Evolutionary conservation across 208 protist genomes (phyloP), one percentile per base, ranked within the genome.

Genomic region (Trypanosoma congolense): DNA sequence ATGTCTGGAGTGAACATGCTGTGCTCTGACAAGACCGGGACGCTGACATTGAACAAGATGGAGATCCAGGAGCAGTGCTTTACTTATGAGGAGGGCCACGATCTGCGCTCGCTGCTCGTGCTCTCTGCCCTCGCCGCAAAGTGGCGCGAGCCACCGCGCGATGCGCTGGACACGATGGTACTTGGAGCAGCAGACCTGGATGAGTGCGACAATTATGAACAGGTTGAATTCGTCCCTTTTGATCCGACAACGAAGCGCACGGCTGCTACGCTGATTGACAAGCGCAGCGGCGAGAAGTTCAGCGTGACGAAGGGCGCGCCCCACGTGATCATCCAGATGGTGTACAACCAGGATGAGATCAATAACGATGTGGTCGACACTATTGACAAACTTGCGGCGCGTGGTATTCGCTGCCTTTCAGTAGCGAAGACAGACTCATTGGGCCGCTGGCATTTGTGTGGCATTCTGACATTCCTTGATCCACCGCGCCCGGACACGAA

Each of bases 11-110:
- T 69, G 18, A 69, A 69, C 42, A 61, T 69, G 54, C 82, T 96
- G 35, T 97, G 92, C 74, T 96, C 83, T 21, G 95, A 98, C 69
- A 98, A 97, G 71, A 97, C 95, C 6, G 95, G 93, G 26, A 97
- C 95, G 22, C 73, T 98, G 56, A 98, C 93, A 33, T 71, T 92
- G 54, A 97, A 97, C 73, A 83, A 96, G 79, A 90, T 96, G 69
- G 80, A 90, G 53, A 80, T 96, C 43, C 74, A 86, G 53, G 71
- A 90, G 36, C 55, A 84, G 61, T 87, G 76, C 61, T 80, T 83
- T 60, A 73, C 72, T 19, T 89, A 85, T 56, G 76, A 80, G 56
- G 73, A 75, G 33, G 75, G 74, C 45, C 73, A 82, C 56, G 73
- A 89, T 55, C 68, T 73, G 0, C 64, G 75, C 24, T 62, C 35